Base-by-base conservation (phyloP, 177 flowering plant species). In the Vitis hybrid region DNA sequence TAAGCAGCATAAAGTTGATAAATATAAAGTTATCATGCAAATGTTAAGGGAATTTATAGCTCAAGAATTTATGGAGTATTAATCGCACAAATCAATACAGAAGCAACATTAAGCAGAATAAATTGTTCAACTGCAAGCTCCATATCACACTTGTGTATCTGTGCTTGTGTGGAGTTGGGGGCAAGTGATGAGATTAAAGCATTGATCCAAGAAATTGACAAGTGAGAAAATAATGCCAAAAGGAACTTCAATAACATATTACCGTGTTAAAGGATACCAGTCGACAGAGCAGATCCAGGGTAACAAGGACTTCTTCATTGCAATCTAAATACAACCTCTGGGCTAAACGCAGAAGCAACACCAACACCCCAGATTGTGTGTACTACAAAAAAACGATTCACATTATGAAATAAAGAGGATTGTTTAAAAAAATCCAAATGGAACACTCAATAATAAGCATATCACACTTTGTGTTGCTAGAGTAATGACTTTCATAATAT, bases 251-350 rank as follows among this genome's bases (percentile, higher is more conserved):
- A 48, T 49, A 50, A 22, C 14, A 50, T 65, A 45, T 75, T 89
- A 95, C 99, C 95, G 29, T 78, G 85, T 81, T 91, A 72, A 79
- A 90, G 26, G 88, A 82, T 62, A 82, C 85, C 80, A 95, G 62
- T 55, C 95, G 84, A 67, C 75, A 72, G 45, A 94, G 82, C 62
- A 94, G 83, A 62, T 94, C 97, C 76, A 92, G 88, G 56, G 61
- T 84, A 64, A 72, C 81, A 75, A 79, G 69, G 33, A 79, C 81
- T 76, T 94, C 93, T 62, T 87, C 88, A 58, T 69, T 65, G 65
- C 61, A 67, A 19, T 84, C 81, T 64, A 69, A 19, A 76, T 83
- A 80, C 63, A 78, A 74, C 68, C 73, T 81, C 66, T 79, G 86
- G 48, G 89, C 87, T 80, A 94, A 69, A 71, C 86, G 91, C 75